phyloP scores from a whole-genome alignment of 148 eudicot genomes.

The Oxyria digyna region DNA sequence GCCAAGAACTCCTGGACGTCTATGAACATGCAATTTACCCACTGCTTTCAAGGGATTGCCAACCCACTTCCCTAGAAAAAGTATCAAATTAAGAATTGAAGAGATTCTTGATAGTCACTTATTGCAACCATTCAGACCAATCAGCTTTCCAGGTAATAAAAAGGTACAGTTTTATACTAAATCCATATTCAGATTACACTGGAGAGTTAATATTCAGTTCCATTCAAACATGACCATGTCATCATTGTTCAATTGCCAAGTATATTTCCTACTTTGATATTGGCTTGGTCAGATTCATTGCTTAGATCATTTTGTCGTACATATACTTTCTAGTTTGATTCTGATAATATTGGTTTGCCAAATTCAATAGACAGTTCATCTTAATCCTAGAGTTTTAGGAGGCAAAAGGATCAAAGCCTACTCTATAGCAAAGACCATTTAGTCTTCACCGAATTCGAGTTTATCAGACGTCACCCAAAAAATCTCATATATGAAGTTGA shows the following conservation, averaged over 20 bases:
- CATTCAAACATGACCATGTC: background rate
- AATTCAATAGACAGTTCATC: background rate
- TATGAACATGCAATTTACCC: constrained; percentile 15
- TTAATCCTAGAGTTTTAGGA: background rate
- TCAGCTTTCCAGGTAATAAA: background rate
- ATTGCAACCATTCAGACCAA: background rate
- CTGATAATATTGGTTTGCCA: background rate
- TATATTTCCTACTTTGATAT: background rate
- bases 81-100: background rate
- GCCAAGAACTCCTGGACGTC: constrained; percentile 9
- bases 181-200: background rate
- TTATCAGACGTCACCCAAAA: background rate
- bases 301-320: background rate
- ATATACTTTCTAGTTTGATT: background rate
- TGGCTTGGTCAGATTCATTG: background rate
- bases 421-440: background rate
- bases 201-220: background rate
- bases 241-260: background rate
- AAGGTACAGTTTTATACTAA: background rate
- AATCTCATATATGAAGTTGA: background rate
- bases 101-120: background rate
- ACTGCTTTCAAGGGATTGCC: constrained; percentile 14
- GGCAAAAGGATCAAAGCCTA: background rate
- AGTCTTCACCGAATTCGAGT: background rate
- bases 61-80: constrained; percentile 42